phyloP scores from a whole-genome alignment of 768 basidiomycete species.

The Mycena vulgaris region DNA sequence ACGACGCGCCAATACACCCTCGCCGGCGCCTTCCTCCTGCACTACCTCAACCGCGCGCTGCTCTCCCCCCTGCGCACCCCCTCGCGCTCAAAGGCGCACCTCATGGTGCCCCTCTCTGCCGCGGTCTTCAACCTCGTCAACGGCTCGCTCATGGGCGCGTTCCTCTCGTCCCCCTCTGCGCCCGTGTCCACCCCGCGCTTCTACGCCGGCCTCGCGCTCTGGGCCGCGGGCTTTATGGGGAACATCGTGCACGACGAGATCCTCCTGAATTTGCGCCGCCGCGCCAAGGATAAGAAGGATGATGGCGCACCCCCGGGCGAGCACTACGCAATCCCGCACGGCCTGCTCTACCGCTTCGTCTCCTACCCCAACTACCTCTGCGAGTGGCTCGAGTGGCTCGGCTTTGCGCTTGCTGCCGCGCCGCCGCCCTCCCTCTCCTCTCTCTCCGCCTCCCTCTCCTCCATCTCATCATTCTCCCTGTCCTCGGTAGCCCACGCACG shows the following conservation, averaged over 20 bases:
- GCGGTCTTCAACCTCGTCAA: slow-evolving; percentile 81
- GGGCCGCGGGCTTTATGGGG: slow-evolving; percentile 79
- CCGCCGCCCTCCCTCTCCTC: slow-evolving; percentile 26
- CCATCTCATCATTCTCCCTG: too few species aligned
- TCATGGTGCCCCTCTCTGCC: slow-evolving; percentile 71
- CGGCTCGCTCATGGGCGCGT: slow-evolving; percentile 78
- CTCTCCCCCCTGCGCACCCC: slow-evolving; percentile 87
- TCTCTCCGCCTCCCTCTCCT: slow-evolving; percentile 38
- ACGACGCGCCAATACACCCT: slow-evolving; percentile 65
- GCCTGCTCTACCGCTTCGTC: slow-evolving; percentile 80
- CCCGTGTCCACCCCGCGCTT: slow-evolving; percentile 59
- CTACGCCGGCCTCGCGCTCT: slow-evolving; percentile 75
- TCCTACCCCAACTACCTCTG: slow-evolving; percentile 96
- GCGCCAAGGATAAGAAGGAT: slow-evolving; percentile 59
- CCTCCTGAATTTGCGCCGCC: slow-evolving; percentile 84
- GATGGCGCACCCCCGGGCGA: slow-evolving; percentile 56
- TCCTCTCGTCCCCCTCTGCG: slow-evolving; percentile 73
- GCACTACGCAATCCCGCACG: slow-evolving; percentile 87
- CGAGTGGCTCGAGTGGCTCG: slow-evolving; percentile 96
- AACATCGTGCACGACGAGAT: slow-evolving; percentile 95
- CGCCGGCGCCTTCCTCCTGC: slow-evolving; percentile 72
- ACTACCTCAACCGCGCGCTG: slow-evolving; percentile 89
- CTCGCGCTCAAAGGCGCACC: slow-evolving; percentile 81
- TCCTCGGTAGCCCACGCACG: slow-evolving; percentile 35
- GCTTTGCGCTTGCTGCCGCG: slow-evolving; percentile 83